These are phyloP conservation scores for Lactarius trivialis DNA, from an alignment of 768 basidiomycete genomes.

Conservation along the genomic window DNA sequence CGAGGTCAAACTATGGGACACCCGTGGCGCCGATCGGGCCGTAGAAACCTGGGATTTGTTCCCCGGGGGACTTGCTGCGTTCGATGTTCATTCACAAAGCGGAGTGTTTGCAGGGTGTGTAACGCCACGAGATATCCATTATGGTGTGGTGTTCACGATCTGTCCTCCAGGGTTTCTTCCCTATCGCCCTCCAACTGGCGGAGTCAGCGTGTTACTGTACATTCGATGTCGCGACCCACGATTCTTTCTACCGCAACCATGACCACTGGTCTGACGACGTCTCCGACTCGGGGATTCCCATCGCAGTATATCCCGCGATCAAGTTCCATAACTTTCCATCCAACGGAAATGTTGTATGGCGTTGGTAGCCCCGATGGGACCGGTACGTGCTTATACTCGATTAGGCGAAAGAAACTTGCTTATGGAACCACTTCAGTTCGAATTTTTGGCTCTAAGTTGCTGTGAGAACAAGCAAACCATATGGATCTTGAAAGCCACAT, in stretches of 20 bases:
- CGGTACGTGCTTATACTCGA: slow-evolving; percentile 25
- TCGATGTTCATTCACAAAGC: slow-evolving; percentile 81
- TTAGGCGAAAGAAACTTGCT: not conserved
- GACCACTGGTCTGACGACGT: slow-evolving; percentile 47
- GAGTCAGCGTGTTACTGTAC: slow-evolving; percentile 55
- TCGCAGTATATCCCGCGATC: slow-evolving; percentile 55
- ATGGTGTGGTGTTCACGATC: not conserved
- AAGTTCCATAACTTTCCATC: slow-evolving; percentile 73
- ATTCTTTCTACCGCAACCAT: slow-evolving; percentile 43
- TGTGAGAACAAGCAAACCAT: slow-evolving; percentile 6
- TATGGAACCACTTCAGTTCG: slow-evolving; percentile 11
- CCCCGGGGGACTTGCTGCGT: slow-evolving; percentile 67
- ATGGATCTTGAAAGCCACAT: not conserved
- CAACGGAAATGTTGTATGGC: slow-evolving; percentile 78
- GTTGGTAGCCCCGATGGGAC: slow-evolving; percentile 67
- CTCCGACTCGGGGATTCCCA: slow-evolving; percentile 48
- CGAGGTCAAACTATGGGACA: slow-evolving; percentile 87
- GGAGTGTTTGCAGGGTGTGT: slow-evolving; percentile 83
- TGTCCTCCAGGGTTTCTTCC: slow-evolving; percentile 35
- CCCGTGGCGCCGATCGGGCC: slow-evolving; percentile 56
- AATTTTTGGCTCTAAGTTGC: slow-evolving; percentile 21
- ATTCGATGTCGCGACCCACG: slow-evolving; percentile 42
- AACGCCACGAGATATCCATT: not conserved
- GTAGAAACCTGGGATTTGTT: slow-evolving; percentile 58
- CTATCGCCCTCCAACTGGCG: slow-evolving; percentile 56